Evolutionary conservation across 2,329 filamentous ascomycete species (phyloP), one percentile per base, ranked within the genome.

Genomic region (Nothophoma quercina): DNA sequence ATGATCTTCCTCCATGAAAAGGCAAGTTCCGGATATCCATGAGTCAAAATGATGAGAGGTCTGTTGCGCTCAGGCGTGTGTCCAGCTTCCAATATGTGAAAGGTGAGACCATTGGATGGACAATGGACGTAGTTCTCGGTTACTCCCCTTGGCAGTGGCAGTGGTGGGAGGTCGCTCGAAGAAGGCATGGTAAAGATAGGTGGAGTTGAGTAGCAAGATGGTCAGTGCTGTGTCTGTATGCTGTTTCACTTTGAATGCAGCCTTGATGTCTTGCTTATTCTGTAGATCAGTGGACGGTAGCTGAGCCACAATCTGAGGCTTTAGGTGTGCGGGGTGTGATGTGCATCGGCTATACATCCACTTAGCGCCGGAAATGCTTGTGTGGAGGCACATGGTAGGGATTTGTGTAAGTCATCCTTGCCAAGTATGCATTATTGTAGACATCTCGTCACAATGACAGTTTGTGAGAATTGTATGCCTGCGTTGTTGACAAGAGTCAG

Each of bases 1-100:
- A 90, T 79, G 28, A 88, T 73, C 49, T 85, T 84, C 43, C 87
- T 83, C 86, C 87, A 90, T 38, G 86, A 88, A 68, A 82, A 90
- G 22, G 87, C 85, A 2, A 90, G 77, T 64, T 89, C 87, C 1
- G 87, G 87, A 57, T 84, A 90, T 29, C 87, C 87, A 70, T 88
- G 87, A 39, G 84, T 80, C 40, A 88, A 81, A 6, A 89, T 68
- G 7, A 89, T 73, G 9, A 89, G 77, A 1, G 85, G 85, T 6
- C 75, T 78, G 19, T 73, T 63, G 12, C 63, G 68, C 12, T 65
- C 50, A 3, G 75, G 68, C 3, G 67, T 65, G 28, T 76, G 67
- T 33, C 84, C 83, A 13, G 85, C 78, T 60, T 82, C 80, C 15
- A 88, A 77, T 28, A 85, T 69, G 70, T 90, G 87, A 70, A 85